A percentile compares a stretch with the other conserved stretches of the same genome.
Conservation (phyloP, 1,284 basidiomycete genomes). For the Ustilago shanxiensis region DNA sequence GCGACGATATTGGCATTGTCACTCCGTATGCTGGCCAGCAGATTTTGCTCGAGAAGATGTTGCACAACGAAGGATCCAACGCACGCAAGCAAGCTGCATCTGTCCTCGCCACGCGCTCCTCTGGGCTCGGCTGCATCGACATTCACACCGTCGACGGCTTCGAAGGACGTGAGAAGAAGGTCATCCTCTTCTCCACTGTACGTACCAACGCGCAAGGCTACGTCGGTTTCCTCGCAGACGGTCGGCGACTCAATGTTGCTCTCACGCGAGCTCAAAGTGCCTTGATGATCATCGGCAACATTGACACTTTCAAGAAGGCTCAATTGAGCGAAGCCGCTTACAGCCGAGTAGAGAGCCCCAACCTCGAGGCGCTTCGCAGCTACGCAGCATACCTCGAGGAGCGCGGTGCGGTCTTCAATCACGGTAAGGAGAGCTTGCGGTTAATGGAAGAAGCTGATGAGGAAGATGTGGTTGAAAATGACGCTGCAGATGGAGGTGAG, state of each 20-base stretch:
- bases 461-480: constrained; percentile 14
- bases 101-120: constrained; percentile 24
- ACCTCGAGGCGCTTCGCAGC: constrained; percentile 38
- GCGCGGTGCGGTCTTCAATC: constrained; percentile 15
- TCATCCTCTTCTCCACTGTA: constrained; percentile 92
- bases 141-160: constrained; percentile 93
- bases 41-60: constrained; percentile 57
- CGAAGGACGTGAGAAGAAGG: constrained; percentile 96
- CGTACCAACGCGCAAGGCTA: constrained; percentile 77
- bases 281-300: constrained; percentile 87
- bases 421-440: constrained; percentile 1
- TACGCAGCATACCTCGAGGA: constrained; percentile 45
- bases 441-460: constrained; percentile 4
- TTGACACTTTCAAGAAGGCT: constrained; percentile 75
- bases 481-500: constrained; percentile 21
- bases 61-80: constrained; percentile 43
- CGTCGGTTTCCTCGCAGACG: constrained; percentile 92
- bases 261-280: constrained; percentile 93
- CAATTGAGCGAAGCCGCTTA: constrained; percentile 55
- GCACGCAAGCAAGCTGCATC: constrained; percentile 28
- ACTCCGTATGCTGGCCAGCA: constrained; percentile 66
- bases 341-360: constrained; percentile 43
- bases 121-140: constrained; percentile 76
- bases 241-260: constrained; percentile 94
- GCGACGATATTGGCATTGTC: constrained; percentile 65